These are phyloP conservation scores for Cenchrus purpureus DNA, from an alignment of 176 grass and related monocot species.

Conservation along the genomic window DNA sequence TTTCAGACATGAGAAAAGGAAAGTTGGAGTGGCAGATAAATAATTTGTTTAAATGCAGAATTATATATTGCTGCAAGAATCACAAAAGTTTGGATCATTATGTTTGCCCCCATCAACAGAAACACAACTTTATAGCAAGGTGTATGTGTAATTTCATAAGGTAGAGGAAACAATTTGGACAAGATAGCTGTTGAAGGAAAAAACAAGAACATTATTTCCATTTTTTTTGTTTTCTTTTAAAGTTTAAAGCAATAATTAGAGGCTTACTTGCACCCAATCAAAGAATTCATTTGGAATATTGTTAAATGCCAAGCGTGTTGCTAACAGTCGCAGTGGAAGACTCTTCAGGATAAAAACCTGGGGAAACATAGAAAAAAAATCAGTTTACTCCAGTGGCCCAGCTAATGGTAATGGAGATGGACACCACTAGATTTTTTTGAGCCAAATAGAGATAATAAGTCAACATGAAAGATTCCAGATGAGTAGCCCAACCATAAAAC, in stretches of 20 bases:
- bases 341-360: slow-evolving; percentile 84
- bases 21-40: neutral
- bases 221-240: neutral
- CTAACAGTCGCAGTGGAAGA: slow-evolving; percentile 67
- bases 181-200: neutral
- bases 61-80: neutral
- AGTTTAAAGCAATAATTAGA: slow-evolving; percentile 2
- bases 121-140: neutral
- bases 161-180: slow-evolving; percentile 3
- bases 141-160: neutral
- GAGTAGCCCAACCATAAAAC: slow-evolving; percentile 13
- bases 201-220: slow-evolving; percentile 19
- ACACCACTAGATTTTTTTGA: slow-evolving; percentile 3
- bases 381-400: neutral
- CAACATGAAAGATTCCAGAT: slow-evolving; percentile 1
- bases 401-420: slow-evolving; percentile 8
- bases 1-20: neutral
- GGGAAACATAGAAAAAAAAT: slow-evolving; percentile 1
- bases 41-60: neutral
- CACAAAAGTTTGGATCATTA: neutral
- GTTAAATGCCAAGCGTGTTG: slow-evolving; percentile 65
- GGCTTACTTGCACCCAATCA: slow-evolving; percentile 81
- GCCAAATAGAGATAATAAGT: neutral
- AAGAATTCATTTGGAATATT: slow-evolving; percentile 55
- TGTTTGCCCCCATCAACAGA: neutral